Conservation (phyloP, 306 rosid genomes). For the Medicago lupulina region DNA sequence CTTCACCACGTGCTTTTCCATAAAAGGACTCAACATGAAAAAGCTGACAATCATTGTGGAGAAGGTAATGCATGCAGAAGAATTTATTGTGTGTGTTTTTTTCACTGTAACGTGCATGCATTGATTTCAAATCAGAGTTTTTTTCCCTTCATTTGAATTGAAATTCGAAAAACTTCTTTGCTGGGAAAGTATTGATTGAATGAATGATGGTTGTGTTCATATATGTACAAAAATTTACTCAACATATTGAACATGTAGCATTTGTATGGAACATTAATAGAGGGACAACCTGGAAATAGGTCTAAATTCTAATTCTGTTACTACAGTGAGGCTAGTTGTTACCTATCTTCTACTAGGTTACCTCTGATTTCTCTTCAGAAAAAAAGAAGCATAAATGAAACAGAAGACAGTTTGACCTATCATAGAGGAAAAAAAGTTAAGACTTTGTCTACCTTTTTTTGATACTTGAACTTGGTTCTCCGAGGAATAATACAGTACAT, state of each 20-base stretch:
- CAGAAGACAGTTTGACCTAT: neutral
- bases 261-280: slow-evolving; percentile 19
- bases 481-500: too few relatives aligned
- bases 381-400: neutral
- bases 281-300: slow-evolving; percentile 24
- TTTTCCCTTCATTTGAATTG: neutral
- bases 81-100: slow-evolving; percentile 18
- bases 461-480: neutral
- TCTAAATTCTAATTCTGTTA: slow-evolving; percentile 3
- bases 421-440: neutral
- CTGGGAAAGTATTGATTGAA: slow-evolving; percentile 17
- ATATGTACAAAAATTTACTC: slow-evolving; percentile 8
- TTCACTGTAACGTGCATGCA: slow-evolving; percentile 12
- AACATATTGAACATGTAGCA: neutral
- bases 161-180: neutral
- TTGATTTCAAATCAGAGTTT: neutral
- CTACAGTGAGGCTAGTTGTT: neutral
- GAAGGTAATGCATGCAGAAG: slow-evolving; percentile 34
- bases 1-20: slow-evolving; percentile 37
- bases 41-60: slow-evolving; percentile 48
- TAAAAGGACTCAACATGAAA: slow-evolving; percentile 44
- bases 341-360: neutral
- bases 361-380: neutral
- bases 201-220: slow-evolving; percentile 7
- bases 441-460: neutral